Base-by-base conservation (phyloP, 768 basidiomycete species). In the Naganishia vaughanmartiniae region DNA sequence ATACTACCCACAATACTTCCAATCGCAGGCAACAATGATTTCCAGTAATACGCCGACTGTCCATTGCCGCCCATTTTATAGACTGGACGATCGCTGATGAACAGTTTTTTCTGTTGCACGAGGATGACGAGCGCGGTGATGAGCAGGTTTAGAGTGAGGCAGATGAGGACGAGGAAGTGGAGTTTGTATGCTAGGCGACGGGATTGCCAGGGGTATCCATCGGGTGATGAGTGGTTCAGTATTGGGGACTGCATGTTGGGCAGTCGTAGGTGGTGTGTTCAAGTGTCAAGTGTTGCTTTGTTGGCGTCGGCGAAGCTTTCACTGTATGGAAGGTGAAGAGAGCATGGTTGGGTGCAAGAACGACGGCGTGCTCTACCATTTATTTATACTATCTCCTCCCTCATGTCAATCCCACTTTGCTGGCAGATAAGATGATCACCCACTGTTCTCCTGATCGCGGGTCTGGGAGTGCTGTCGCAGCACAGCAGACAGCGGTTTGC, bases 201-300 rank as follows among this genome's bases (percentile, higher is more conserved):
- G 48, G 51, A 54, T 15, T 31, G 48, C 66, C 66, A 67, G 24
- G 48, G 66, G 12, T 67, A 67, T 51, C 60, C 60, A 7, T 46
- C 60, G 17, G 60, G 60, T 19, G 60, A 46, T 1, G 60, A 63
- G 24, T 63, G 60, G 28, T 63, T 46, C 24, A 63, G 60, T 15
- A 63, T 63, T 14, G 60, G 60, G 7, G 60, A 63, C 60, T 63
- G 60, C 60, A 63, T 63, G 28, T 2, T 26, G 36, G 19, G 48
- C 7, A n/a, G 48, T 51, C 21, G 14, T 26, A 19, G 31, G 57
- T 12, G 30, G 57, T n/a, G n/a, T n/a, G n/a, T n/a, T n/a, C n/a
- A n/a, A n/a, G 4, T 12, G 34, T 36, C 19, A 55, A 17, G 6
- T 31, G 14, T 6, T 21, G 54, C 10, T 55, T 55, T 7, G 54